Evolutionary conservation across 345 rosid species (phyloP).

Genomic region (Acer campestre): DNA sequence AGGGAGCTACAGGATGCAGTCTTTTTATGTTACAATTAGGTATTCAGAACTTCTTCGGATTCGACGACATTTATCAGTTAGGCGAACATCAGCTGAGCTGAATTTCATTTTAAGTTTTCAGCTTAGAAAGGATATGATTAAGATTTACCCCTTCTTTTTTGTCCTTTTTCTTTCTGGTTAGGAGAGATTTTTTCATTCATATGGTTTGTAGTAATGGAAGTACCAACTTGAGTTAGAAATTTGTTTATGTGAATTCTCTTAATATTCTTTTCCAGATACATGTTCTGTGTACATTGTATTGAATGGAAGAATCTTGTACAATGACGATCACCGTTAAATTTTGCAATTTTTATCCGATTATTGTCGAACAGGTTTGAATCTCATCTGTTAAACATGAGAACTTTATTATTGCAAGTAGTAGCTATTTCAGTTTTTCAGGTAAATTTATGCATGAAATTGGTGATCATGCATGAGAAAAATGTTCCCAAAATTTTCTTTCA

Average conservation of each 20-base stretch:
- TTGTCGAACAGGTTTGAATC: no score
- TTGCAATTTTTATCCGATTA: not conserved
- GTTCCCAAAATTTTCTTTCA: not conserved
- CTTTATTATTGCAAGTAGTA: not conserved
- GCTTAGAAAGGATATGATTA: conserved; percentile 15
- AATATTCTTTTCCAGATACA: conserved; percentile 5
- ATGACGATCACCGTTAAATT: not conserved
- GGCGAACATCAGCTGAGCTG: conserved; percentile 17
- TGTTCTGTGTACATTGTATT: conserved; percentile 18
- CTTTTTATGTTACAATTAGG: conserved; percentile 12
- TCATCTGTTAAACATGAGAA: no score
- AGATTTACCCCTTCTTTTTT: not conserved
- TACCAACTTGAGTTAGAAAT: conserved; percentile 19
- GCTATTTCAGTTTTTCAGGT: not conserved
- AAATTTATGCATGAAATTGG: not conserved
- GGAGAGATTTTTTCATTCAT: not conserved
- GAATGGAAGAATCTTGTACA: conserved; percentile 13
- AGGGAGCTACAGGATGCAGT: conserved; percentile 22
- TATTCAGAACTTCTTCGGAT: not conserved
- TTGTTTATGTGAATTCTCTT: conserved; percentile 20
- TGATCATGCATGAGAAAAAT: not conserved
- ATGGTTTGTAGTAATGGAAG: conserved; percentile 2
- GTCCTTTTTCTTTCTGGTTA: not conserved
- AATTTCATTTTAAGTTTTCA: conserved; percentile 27
- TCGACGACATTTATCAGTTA: conserved; percentile 9